Percentiles rank a stretch among this genome's conserved stretches.
Evolutionary conservation across 2,329 filamentous ascomycete species (phyloP).

Genomic region (Sphaerulina vaccinii): DNA sequence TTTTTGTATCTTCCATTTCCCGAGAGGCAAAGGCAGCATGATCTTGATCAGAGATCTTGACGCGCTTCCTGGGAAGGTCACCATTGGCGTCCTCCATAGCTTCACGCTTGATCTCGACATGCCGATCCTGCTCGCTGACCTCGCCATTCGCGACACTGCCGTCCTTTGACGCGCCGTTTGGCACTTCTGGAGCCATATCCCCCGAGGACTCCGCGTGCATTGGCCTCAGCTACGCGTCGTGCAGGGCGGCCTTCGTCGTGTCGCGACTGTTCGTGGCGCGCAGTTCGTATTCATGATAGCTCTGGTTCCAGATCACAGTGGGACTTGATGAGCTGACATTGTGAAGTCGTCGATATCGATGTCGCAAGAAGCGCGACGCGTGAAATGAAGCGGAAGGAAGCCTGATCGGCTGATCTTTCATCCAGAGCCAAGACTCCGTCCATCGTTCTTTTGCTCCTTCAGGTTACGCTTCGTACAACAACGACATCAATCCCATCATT

Average conservation of each 20-base stretch:
- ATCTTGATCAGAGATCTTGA: conserved; percentile 9
- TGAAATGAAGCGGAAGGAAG: no score
- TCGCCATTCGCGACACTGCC: not conserved
- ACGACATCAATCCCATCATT: no score
- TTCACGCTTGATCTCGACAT: not conserved
- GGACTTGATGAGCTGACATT: not conserved
- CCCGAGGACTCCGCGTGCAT: not conserved
- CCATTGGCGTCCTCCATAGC: not conserved
- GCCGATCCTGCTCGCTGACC: not conserved
- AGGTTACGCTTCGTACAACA: no score
- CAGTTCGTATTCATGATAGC: not conserved
- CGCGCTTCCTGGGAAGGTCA: conserved; percentile 10
- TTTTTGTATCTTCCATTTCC: conserved; percentile 33
- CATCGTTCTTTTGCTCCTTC: no score
- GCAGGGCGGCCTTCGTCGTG: not conserved
- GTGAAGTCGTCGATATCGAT: no score
- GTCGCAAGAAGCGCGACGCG: no score
- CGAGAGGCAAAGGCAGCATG: conserved; percentile 17
- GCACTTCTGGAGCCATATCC: not conserved
- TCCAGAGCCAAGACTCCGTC: no score
- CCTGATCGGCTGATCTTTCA: no score
- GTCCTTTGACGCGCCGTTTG: not conserved
- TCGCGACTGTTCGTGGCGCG: not conserved
- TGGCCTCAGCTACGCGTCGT: not conserved
- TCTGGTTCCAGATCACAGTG: not conserved